A percentile compares a stretch with the other conserved stretches of the same genome.
phyloP scores from a whole-genome alignment of 805 yeast genomes.

The Barnettozyma salicaria region DNA sequence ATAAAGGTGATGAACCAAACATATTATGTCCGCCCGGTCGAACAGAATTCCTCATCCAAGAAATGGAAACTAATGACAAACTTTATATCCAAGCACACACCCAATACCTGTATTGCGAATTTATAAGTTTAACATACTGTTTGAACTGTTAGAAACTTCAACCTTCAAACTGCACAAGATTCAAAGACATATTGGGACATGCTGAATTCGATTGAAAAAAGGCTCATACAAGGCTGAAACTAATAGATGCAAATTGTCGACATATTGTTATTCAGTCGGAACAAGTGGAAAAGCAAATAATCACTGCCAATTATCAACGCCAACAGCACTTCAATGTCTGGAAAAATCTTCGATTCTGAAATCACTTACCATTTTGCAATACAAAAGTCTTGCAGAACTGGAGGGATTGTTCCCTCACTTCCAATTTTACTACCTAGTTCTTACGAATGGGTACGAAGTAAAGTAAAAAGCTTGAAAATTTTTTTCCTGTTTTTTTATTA shows the following conservation, averaged over 20 bases:
- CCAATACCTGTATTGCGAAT: background rate
- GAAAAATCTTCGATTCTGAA: too few species aligned
- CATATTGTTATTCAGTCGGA: constrained; percentile 49
- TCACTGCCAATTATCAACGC: constrained; percentile 10
- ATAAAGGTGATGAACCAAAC: constrained; percentile 27
- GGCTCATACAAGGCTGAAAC: constrained; percentile 61
- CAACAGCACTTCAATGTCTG: too few species aligned
- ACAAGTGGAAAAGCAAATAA: constrained; percentile 40
- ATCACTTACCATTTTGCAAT: too few species aligned
- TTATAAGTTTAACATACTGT: background rate
- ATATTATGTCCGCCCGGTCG: constrained; percentile 51
- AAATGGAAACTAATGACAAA: background rate
- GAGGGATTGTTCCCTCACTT: too few species aligned
- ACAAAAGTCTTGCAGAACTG: too few species aligned
- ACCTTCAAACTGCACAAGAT: background rate
- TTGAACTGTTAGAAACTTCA: constrained; percentile 1
- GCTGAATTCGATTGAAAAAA: background rate
- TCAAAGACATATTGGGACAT: background rate
- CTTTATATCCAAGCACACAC: constrained; percentile 1
- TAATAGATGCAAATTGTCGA: constrained; percentile 52
- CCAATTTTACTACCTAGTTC: background rate
- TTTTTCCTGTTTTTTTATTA: too few species aligned
- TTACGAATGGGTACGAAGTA: background rate
- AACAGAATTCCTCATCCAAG: constrained; percentile 21
- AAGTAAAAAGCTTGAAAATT: too few species aligned